A percentile compares a stretch with the other conserved stretches of the same genome.
Evolutionary conservation across 2,329 filamentous ascomycete genomes (phyloP).

Genomic region (Geoglossum cookeanum): DNA sequence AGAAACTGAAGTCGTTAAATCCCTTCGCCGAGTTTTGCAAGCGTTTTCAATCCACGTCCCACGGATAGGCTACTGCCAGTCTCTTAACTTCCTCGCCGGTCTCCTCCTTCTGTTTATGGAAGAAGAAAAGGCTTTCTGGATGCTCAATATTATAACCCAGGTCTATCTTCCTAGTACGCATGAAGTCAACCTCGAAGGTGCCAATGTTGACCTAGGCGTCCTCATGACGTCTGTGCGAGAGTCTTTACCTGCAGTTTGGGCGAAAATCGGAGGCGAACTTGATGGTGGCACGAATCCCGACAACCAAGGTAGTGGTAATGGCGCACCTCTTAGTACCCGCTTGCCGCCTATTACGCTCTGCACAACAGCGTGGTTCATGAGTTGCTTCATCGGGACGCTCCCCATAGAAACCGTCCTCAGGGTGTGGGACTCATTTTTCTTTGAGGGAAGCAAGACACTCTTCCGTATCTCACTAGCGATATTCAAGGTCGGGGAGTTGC

Average conservation of each 20-base stretch:
- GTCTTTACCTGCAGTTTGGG: constrained; percentile 65
- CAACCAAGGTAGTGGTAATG: constrained; percentile 22
- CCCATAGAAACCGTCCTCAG: constrained; percentile 82
- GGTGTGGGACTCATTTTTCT: constrained; percentile 92
- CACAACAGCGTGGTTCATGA: constrained; percentile 97
- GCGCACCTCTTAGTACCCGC: constrained; percentile 25
- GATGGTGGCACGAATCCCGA: constrained; percentile 26
- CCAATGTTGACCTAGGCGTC: constrained; percentile 85
- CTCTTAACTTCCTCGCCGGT: constrained; percentile 83
- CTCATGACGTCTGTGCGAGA: constrained; percentile 77
- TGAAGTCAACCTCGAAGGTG: constrained; percentile 73
- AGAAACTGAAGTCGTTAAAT: constrained; percentile 62
- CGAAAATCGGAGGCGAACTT: constrained; percentile 66
- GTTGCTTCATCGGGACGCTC: constrained; percentile 78
- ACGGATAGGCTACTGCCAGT: constrained; percentile 86
- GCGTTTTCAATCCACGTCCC: constrained; percentile 87
- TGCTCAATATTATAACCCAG: constrained; percentile 80
- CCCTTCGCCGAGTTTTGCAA: constrained; percentile 67
- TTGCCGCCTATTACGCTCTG: constrained; percentile 82
- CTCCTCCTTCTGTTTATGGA: constrained; percentile 76
- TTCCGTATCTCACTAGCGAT: constrained; percentile 82
- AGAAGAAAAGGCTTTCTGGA: constrained; percentile 82
- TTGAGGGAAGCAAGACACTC: constrained; percentile 82
- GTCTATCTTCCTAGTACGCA: constrained; percentile 82
- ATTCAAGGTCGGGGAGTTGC: constrained; percentile 69